A percentile compares a stretch with the other conserved stretches of the same genome.
These are phyloP conservation scores for Chlorella sp. DNA, from an alignment of 139 green algal genomes.

Conservation along the genomic window DNA sequence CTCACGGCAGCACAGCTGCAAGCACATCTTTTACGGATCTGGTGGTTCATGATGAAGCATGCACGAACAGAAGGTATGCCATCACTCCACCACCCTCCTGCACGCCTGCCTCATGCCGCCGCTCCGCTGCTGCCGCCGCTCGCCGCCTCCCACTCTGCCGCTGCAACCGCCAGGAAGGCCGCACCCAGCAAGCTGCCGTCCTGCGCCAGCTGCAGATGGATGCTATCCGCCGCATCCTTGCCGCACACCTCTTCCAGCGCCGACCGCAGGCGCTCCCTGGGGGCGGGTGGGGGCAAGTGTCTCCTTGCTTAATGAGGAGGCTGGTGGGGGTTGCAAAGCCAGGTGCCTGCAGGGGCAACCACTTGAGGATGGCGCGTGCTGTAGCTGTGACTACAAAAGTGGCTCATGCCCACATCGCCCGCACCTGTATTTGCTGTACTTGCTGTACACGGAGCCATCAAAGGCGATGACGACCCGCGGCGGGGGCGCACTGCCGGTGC, in stretches of 20 bases:
- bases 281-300: no score
- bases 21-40: no score
- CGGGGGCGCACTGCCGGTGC: background rate
- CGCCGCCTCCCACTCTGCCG: slow-evolving; percentile 1
- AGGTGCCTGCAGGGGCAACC: no score
- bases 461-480: slow-evolving; percentile 61
- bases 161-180: slow-evolving; percentile 35
- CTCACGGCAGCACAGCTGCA: no score
- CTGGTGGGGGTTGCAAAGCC: no score
- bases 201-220: slow-evolving; percentile 27
- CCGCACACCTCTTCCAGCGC: slow-evolving; percentile 43
- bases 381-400: no score
- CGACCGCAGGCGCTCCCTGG: slow-evolving; percentile 39
- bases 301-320: no score
- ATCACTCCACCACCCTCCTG: background rate
- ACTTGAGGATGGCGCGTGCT: no score
- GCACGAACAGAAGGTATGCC: background rate
- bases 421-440: slow-evolving; percentile 60
- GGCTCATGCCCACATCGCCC: background rate
- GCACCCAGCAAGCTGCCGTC: slow-evolving; percentile 44
- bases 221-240: slow-evolving; percentile 20
- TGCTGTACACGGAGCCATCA: slow-evolving; percentile 74
- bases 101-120: no score
- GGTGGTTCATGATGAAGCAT: background rate
- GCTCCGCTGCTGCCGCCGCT: background rate